A percentile compares a stretch with the other conserved stretches of the same genome.
Evolutionary conservation across 179 eudicot species (phyloP).

Genomic region (Silene noctiflora): DNA sequence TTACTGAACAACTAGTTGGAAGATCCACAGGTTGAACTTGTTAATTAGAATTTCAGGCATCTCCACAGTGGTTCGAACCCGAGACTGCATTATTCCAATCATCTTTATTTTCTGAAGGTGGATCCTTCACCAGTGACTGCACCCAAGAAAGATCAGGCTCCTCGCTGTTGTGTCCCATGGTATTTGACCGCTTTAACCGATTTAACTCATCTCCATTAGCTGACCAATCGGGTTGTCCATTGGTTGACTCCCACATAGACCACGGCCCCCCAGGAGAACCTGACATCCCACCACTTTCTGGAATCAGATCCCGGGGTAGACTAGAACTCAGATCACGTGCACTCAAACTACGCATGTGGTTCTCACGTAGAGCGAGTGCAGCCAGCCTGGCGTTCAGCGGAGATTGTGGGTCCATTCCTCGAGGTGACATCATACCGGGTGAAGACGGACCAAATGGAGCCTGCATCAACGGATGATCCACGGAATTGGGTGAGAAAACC

Average conservation of each 20-base stretch:
- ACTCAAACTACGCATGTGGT: slow-evolving; percentile 46
- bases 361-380: slow-evolving; percentile 33
- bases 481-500: slow-evolving; percentile 29
- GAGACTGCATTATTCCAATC: slow-evolving; percentile 14
- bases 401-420: slow-evolving; percentile 36
- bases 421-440: slow-evolving; percentile 46
- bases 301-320: slow-evolving; percentile 36
- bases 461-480: slow-evolving; percentile 34
- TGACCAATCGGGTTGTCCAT: slow-evolving; percentile 52
- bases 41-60: slow-evolving; percentile 25
- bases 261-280: slow-evolving; percentile 45
- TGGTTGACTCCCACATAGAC: slow-evolving; percentile 49
- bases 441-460: slow-evolving; percentile 38
- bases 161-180: slow-evolving; percentile 32
- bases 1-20: slow-evolving; percentile 7
- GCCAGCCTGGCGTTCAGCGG: slow-evolving; percentile 36
- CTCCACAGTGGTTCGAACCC: slow-evolving; percentile 22
- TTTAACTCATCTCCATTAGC: slow-evolving; percentile 36
- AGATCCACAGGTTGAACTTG: too few species aligned
- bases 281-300: slow-evolving; percentile 22
- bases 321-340: slow-evolving; percentile 38
- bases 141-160: slow-evolving; percentile 60
- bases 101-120: slow-evolving; percentile 38
- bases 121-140: slow-evolving; percentile 52
- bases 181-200: slow-evolving; percentile 30